A percentile compares a stretch with the other conserved stretches of the same genome.
phyloP scores from a whole-genome alignment of 352 stramenopile genomes.

The Phytophthora sp. region DNA sequence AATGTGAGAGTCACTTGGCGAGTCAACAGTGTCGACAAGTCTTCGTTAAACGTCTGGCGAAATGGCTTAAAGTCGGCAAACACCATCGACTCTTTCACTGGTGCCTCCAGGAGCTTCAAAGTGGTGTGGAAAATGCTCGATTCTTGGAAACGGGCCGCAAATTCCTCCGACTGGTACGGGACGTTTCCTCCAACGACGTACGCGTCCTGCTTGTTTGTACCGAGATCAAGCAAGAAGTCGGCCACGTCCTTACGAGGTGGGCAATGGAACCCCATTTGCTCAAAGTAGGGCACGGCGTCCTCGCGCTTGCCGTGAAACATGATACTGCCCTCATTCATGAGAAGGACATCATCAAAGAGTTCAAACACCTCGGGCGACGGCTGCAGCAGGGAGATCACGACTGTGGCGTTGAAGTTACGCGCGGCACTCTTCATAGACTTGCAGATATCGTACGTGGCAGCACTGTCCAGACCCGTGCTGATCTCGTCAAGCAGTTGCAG shows the following conservation, averaged over 20 bases:
- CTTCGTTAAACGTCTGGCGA: slow-evolving; percentile 52
- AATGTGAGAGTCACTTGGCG: slow-evolving; percentile 74
- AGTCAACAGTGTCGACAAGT: slow-evolving; percentile 43
- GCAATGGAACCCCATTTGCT: slow-evolving; percentile 52
- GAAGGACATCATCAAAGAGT: slow-evolving; percentile 60
- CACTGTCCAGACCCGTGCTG: slow-evolving; percentile 60
- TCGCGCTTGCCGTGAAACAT: slow-evolving; percentile 61
- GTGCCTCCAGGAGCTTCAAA: slow-evolving; percentile 39
- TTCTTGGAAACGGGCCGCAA: slow-evolving; percentile 48
- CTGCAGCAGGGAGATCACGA: slow-evolving; percentile 55
- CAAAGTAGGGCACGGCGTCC: slow-evolving; percentile 56
- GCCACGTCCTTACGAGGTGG: slow-evolving; percentile 31
- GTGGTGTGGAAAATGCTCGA: slow-evolving; percentile 61
- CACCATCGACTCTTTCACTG: slow-evolving; percentile 35
- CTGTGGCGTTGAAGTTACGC: slow-evolving; percentile 50
- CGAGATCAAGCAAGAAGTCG: slow-evolving; percentile 30
- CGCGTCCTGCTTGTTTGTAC: slow-evolving; percentile 27
- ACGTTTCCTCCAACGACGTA: slow-evolving; percentile 25
- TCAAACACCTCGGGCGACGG: slow-evolving; percentile 59
- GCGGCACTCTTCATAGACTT: slow-evolving; percentile 69
- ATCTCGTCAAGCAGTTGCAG: slow-evolving; percentile 71
- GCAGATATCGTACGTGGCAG: slow-evolving; percentile 80
- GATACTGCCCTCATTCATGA: slow-evolving; percentile 58
- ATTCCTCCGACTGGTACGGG: slow-evolving; percentile 43
- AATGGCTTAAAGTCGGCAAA: slow-evolving; percentile 39